These are phyloP conservation scores for Sclerotinia sclerotiorum DNA, from an alignment of 2,329 filamentous ascomycete species.

Conservation along the genomic window DNA sequence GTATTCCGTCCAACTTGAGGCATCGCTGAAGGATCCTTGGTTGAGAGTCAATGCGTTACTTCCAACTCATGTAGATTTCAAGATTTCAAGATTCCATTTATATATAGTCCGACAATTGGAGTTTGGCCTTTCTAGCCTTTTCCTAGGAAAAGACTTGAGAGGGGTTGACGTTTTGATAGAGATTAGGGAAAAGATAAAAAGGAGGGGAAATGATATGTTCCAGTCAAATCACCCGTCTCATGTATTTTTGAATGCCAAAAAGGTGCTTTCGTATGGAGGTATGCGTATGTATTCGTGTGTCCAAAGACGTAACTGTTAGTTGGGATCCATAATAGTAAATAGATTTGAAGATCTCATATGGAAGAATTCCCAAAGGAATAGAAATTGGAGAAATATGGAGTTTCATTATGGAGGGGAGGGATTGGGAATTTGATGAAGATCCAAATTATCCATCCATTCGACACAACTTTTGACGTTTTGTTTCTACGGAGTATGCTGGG, in stretches of 20 bases:
- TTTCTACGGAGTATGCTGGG: background rate
- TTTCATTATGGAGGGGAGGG: slow-evolving; percentile 9
- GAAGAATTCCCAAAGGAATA: background rate
- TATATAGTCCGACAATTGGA: slow-evolving; percentile 14
- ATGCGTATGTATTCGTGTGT: background rate
- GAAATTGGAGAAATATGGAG: slow-evolving; percentile 8
- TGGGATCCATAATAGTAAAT: background rate
- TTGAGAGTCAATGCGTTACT: slow-evolving; percentile 5
- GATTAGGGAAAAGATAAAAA: background rate
- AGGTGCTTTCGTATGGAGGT: background rate
- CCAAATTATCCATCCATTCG: slow-evolving; percentile 9
- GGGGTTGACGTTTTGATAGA: background rate
- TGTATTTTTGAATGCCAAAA: slow-evolving; percentile 4
- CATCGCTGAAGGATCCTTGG: background rate
- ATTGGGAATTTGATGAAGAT: slow-evolving; percentile 18
- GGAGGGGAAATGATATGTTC: slow-evolving; percentile 13
- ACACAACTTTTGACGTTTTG: background rate
- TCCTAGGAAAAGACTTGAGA: background rate
- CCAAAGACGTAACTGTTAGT: slow-evolving; percentile 2
- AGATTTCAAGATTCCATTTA: background rate
- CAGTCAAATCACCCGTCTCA: slow-evolving; percentile 7
- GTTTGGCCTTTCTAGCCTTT: background rate
- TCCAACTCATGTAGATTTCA: slow-evolving; percentile 8
- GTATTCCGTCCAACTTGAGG: background rate
- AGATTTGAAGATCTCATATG: background rate